These are phyloP conservation scores for Fusarium pilosicola DNA, from an alignment of 2,329 filamentous ascomycete genomes.

Conservation along the genomic window DNA sequence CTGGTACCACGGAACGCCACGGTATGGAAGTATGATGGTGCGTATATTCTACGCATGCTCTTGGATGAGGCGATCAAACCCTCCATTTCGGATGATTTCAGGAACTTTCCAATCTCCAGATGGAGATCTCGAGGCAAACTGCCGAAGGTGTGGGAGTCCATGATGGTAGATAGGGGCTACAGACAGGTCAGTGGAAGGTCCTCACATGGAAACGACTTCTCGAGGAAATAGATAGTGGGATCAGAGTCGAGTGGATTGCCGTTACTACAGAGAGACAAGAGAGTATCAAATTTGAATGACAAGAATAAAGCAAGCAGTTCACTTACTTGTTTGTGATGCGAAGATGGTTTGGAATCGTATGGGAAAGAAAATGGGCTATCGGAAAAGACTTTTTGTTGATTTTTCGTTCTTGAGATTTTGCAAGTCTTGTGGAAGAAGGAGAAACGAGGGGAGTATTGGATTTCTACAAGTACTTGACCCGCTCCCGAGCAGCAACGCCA, in stretches of 20 bases:
- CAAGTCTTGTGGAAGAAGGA: not conserved
- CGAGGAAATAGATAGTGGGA: not conserved
- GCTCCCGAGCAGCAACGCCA: not conserved
- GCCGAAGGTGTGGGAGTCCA: no score
- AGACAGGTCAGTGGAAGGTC: not conserved
- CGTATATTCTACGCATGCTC: accelerated
- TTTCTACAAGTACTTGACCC: no score
- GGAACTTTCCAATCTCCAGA: not conserved
- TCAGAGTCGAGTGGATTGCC: no score
- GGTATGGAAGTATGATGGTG: not conserved
- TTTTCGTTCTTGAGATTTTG: no score
- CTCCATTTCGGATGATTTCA: not conserved
- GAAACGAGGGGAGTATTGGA: not conserved
- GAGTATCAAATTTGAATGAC: no score
- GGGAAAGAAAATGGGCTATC: no score
- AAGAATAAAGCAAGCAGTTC: not conserved
- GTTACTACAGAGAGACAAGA: not conserved
- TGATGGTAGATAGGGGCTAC: accelerated
- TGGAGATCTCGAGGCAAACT: not conserved
- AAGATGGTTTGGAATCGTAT: no score
- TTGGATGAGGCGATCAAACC: accelerated
- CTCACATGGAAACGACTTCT: not conserved
- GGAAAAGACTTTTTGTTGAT: no score
- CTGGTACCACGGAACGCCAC: accelerated
- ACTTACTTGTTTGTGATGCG: not conserved